A percentile compares a stretch with the other conserved stretches of the same genome.
Evolutionary conservation across 2,329 filamentous ascomycete genomes (phyloP).

Genomic region (Septoria linicola): DNA sequence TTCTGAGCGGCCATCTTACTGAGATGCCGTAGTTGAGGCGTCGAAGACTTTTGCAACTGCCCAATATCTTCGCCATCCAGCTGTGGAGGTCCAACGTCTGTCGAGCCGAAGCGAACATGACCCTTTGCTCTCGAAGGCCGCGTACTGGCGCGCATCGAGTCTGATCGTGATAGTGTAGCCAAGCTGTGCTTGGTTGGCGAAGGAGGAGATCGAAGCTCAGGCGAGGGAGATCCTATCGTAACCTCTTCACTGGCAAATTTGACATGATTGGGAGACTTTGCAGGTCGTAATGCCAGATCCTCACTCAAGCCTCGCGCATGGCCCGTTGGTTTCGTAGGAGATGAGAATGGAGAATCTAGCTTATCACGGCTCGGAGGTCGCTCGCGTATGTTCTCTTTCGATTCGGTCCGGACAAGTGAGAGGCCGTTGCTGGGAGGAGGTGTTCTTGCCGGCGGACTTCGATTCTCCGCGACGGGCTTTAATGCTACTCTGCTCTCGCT

Average conservation of each 20-base stretch:
- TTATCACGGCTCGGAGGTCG: conserved; percentile 25
- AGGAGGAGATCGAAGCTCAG: conserved; percentile 26
- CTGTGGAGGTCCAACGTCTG: conserved; percentile 30
- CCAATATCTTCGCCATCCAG: conserved; percentile 62
- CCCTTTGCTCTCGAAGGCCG: conserved; percentile 33
- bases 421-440: conserved; percentile 17
- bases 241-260: conserved; percentile 9
- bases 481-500: conserved; percentile 35
- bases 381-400: conserved; percentile 32
- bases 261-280: conserved; percentile 19
- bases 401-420: conserved; percentile 26
- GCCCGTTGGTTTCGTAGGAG: conserved; percentile 26
- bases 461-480: conserved; percentile 34
- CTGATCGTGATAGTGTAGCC: conserved; percentile 39
- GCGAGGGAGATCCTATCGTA: conserved; percentile 6
- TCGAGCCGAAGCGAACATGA: conserved; percentile 37
- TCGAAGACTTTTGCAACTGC: conserved; percentile 82
- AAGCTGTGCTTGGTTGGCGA: conserved; percentile 35
- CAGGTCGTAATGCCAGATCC: conserved; percentile 26
- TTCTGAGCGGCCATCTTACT: conserved; percentile 70
- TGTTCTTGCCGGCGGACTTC: conserved; percentile 21
- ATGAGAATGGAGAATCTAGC: conserved; percentile 17
- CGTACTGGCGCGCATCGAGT: conserved; percentile 39
- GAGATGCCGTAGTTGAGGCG: conserved; percentile 85
- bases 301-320: conserved; percentile 31